Base-by-base conservation (phyloP, 2,329 filamentous ascomycete genomes). In the Cordyceps tenuipes region DNA sequence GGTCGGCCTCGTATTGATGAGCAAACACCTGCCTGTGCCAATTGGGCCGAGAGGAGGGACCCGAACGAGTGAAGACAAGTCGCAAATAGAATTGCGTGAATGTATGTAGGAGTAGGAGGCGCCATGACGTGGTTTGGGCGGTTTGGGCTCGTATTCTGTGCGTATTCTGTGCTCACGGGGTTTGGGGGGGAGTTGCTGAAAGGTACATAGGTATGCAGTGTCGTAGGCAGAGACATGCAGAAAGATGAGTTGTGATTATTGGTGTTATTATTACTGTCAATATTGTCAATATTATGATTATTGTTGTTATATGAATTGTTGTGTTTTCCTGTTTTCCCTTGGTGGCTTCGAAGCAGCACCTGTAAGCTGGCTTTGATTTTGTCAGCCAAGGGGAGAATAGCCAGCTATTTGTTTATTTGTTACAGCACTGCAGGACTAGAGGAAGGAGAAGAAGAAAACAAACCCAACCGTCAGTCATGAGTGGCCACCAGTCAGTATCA, bases 81-180 rank as follows among this genome's bases (percentile, higher is more conserved):
- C 34, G 7, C 34, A 36, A 36, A 36, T 10, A 36, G 23, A 23
- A 36, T 29, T 29, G 29, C 5, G 23, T 23, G n/a, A n/a, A 23
- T 4, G 2, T 3, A 23, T 23, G 23, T 23, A 23, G 23, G 5
- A 29, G 29, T 29, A n/a, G 10, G 51, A 29, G 5, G 19, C 47
- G 56, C 56, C 26, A 58, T 58, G 56, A 58, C 56, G 56, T 58
- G 36, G 34, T 19, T 43, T 23, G 26, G 47, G 36, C 47, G 23
- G 23, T 23, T 23, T 23, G 23, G 23, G 23, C 23, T 58, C 56
- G 56, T 58, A 58, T 51, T 51, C 23, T 23, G 23, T 23, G 5
- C 29, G 29, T 29, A 6, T 29, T 29, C 26, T 19, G 15, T 21
- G 7, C 39, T 31, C 13, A 23, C 13, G 7, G n/a, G 7, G 46